Evolutionary conservation across 2,329 filamentous ascomycete species (phyloP).

Genomic region (Parastagonospora avenae): DNA sequence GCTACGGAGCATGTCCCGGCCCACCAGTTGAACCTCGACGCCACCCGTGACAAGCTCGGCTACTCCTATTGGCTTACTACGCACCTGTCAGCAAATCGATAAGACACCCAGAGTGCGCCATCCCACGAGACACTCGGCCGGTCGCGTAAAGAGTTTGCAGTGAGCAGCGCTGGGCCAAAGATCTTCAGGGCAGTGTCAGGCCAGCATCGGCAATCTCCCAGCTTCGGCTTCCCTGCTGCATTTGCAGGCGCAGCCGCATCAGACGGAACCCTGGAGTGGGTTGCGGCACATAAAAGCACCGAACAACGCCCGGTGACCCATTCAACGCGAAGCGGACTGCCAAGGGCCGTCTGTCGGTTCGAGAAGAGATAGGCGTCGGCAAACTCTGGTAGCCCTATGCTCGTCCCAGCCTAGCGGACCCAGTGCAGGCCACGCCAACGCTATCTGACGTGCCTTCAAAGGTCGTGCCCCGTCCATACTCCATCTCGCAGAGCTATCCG

Average conservation of each 20-base stretch:
- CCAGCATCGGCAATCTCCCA: neutral
- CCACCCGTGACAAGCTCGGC: constrained; percentile 14
- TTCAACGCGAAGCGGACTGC: constrained; percentile 15
- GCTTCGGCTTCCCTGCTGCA: neutral
- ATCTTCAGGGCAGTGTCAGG: constrained; percentile 3
- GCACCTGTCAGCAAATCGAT: neutral
- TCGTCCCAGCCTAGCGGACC: constrained; percentile 26
- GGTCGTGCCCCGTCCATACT: constrained; percentile 25
- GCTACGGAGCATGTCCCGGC: constrained; percentile 4
- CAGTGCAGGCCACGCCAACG: constrained; percentile 1
- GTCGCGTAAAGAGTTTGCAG: neutral
- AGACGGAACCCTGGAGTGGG: neutral
- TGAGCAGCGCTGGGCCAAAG: neutral
- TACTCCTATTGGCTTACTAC: constrained; percentile 18
- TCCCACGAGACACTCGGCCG: constrained; percentile 9
- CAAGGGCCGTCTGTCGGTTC: constrained; percentile 24
- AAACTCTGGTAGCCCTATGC: constrained; percentile 14
- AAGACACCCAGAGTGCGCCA: neutral
- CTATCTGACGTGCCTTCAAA: constrained; percentile 23
- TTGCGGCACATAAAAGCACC: constrained; percentile 6
- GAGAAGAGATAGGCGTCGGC: constrained; percentile 24
- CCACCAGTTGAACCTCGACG: constrained; percentile 1
- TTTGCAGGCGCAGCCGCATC: neutral
- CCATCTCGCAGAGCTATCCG: constrained; percentile 21
- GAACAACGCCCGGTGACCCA: constrained; percentile 14